These are phyloP conservation scores for Trametes cinnabarina DNA, from an alignment of 768 basidiomycete genomes.

Conservation along the genomic window DNA sequence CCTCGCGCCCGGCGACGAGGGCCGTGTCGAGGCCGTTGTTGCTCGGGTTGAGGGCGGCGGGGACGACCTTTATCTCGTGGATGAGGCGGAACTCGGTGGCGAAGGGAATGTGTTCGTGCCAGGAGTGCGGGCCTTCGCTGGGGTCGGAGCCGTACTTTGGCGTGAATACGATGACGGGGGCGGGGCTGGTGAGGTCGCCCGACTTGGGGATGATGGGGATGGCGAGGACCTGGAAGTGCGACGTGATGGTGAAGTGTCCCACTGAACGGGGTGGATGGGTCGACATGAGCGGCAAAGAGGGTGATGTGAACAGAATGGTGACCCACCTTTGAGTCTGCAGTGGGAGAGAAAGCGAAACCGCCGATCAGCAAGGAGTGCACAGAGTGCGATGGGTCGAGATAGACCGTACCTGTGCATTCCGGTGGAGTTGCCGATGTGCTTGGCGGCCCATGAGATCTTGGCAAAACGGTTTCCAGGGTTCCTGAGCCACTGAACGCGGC, in stretches of 20 bases:
- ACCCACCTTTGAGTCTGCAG: background rate
- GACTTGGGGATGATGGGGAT: conserved; percentile 21
- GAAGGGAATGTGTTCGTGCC: background rate
- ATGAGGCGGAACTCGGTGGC: conserved; percentile 7
- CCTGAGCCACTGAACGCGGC: background rate
- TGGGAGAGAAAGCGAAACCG: background rate
- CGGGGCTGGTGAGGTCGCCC: conserved; percentile 17
- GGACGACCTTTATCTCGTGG: conserved; percentile 14
- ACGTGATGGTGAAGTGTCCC: background rate
- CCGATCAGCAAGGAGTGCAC: background rate
- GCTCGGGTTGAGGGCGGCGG: background rate
- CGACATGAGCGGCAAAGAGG: background rate
- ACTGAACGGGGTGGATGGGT: background rate
- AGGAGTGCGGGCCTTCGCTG: background rate
- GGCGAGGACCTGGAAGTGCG: conserved; percentile 15
- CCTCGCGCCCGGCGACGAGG: conserved; percentile 22
- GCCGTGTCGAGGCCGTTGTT: conserved; percentile 12
- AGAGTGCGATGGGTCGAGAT: background rate
- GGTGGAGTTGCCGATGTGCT: background rate
- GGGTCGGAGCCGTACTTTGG: conserved; percentile 2
- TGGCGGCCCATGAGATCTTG: background rate
- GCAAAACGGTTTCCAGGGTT: background rate
- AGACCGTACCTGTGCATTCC: background rate
- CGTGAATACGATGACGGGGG: conserved; percentile 21
- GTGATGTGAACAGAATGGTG: background rate